Conservation (phyloP, 2,329 filamentous ascomycete species). For the Exserohilum rostratum region DNA sequence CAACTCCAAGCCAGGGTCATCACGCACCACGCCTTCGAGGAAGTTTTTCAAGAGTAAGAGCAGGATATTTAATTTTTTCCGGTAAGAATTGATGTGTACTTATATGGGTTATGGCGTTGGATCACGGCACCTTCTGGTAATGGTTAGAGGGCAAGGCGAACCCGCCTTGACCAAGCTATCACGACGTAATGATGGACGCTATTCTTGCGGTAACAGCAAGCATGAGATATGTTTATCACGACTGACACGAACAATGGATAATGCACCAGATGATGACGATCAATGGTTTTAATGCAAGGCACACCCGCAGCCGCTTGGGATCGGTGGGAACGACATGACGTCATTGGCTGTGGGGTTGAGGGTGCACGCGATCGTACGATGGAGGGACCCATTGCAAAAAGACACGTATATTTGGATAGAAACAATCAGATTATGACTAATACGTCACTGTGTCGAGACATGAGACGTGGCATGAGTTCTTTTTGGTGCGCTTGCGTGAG, state of each 20-base stretch:
- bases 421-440: constrained; percentile 19
- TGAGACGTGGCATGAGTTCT: neutral
- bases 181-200: constrained; percentile 25
- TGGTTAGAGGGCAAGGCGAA: constrained; percentile 9
- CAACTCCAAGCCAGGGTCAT: constrained; percentile 8
- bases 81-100: neutral
- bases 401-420: constrained; percentile 28
- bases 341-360: constrained; percentile 23
- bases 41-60: constrained; percentile 45
- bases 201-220: constrained; percentile 23
- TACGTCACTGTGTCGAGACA: constrained; percentile 10
- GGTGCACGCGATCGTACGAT: constrained; percentile 25
- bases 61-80: constrained; percentile 47
- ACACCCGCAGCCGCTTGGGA: constrained; percentile 35
- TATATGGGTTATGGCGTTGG: neutral
- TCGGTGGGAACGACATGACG: constrained; percentile 26
- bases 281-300: constrained; percentile 43
- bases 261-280: constrained; percentile 21
- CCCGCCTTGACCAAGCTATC: neutral
- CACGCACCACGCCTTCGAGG: constrained; percentile 25
- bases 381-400: constrained; percentile 18
- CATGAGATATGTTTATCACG: constrained; percentile 12
- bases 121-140: constrained; percentile 4
- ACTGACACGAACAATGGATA: constrained; percentile 8
- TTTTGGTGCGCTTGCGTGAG: neutral